phyloP scores from a whole-genome alignment of 768 basidiomycete species.

The Rubroboletus pulcherrimus region DNA sequence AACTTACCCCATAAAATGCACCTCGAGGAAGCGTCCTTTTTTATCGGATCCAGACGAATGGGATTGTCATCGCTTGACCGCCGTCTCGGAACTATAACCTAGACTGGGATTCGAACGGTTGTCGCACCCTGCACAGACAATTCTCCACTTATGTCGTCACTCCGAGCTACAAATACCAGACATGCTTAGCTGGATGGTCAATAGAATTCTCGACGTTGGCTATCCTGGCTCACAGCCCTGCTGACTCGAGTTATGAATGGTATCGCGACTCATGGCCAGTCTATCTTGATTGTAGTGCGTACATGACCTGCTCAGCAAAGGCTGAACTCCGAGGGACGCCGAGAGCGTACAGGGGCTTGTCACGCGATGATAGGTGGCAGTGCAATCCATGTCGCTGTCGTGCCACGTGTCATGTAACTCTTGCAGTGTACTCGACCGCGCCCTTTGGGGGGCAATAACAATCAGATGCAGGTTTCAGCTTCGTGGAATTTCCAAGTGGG shows the following conservation, averaged over 20 bases:
- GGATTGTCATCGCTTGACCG: conserved; percentile 20
- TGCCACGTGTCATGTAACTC: conserved; percentile 13
- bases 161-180: neutral
- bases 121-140: conserved; percentile 23
- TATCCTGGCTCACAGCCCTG: neutral
- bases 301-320: neutral
- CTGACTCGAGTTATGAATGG: neutral
- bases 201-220: neutral
- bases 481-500: neutral
- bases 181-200: conserved; percentile 12
- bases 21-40: conserved; percentile 20
- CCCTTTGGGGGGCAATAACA: neutral
- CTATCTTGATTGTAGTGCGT: neutral
- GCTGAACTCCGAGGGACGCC: neutral
- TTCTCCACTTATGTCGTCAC: conserved; percentile 23
- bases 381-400: conserved; percentile 4
- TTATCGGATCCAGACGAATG: conserved; percentile 22
- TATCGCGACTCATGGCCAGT: neutral
- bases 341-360: neutral
- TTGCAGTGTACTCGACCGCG: too few species aligned
- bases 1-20: conserved; percentile 19
- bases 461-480: conserved; percentile 15
- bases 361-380: conserved; percentile 11
- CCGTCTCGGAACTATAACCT: conserved; percentile 19
- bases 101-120: conserved; percentile 22